Base-by-base conservation (phyloP, 768 basidiomycete species). In the Russula vinacea region DNA sequence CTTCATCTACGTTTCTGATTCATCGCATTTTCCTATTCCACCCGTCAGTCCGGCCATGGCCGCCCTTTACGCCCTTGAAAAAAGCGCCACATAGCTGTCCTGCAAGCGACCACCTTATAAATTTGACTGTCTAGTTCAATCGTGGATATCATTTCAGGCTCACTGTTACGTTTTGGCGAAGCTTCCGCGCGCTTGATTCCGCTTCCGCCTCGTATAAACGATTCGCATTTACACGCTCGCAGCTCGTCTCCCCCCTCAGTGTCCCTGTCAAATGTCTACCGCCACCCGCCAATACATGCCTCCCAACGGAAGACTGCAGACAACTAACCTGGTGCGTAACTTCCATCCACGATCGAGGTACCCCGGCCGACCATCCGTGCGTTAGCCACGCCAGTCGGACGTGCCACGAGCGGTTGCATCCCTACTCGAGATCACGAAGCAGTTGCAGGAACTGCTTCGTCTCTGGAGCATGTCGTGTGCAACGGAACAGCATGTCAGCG, bases 351-450 rank as follows among this genome's bases (percentile, higher is more conserved):
- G 39, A 17, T 39, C 22, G 0, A 17, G 17, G 45, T 14, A 11
- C 1, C 7, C 17, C 17, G 11, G 16, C 44, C 58, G 44, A 64
- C 50, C 2, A 8, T 39, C 29, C 19, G 26, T 53, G 64, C 8
- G 29, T 35, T 42, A 66, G 65, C n/a, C 35, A 39, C 42, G 5
- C n/a, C 65, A 44, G 35, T 33, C 70, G 49, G 84, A 88, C 68
- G 84, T 90, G 7, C 79, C 86, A 6, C 77, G 74, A 19, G 78
- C 84, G n/a, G 87, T 90, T 6, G 81, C 80, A 57, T 79, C 75
- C 53, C 82, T 98, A 29, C 83, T 98, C 26, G 80, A 86, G 4
- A 86, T 90, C 50, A 95, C 93, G n/a, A 90, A 89, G 69, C 81
- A 84, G 60, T 84, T 98, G 19, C 86, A 95, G 70, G 85, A 90